These are phyloP conservation scores for Camellia lanceoleosa DNA, from an alignment of 148 eudicot genomes.

Conservation along the genomic window DNA sequence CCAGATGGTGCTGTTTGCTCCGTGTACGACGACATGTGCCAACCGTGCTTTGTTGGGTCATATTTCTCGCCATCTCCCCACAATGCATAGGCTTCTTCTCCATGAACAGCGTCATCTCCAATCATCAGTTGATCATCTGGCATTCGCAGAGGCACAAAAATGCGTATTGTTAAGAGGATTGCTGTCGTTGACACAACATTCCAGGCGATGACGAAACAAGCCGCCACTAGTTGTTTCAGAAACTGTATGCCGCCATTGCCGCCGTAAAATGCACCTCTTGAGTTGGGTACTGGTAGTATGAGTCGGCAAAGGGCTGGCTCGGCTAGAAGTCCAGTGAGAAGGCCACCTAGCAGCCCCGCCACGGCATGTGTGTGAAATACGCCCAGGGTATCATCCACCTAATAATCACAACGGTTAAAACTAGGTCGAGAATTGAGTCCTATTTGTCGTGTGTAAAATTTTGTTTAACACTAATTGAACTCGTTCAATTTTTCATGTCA, in stretches of 20 bases:
- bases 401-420: background rate
- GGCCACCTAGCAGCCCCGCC: conserved; percentile 40
- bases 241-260: conserved; percentile 26
- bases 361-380: conserved; percentile 41
- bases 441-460: too few relatives aligned
- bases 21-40: conserved; percentile 5
- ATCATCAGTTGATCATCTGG: conserved; percentile 35
- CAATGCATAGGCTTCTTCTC: conserved; percentile 45
- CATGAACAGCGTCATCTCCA: conserved; percentile 43
- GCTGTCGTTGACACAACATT: conserved; percentile 29
- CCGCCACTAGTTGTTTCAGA: conserved; percentile 35
- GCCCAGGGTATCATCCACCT: conserved; percentile 42
- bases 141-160: conserved; percentile 33
- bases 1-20: background rate
- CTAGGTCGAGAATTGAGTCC: too few relatives aligned
- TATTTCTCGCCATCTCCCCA: conserved; percentile 41
- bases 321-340: conserved; percentile 36
- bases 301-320: conserved; percentile 34
- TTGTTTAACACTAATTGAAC: too few relatives aligned
- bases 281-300: conserved; percentile 23
- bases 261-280: conserved; percentile 41
- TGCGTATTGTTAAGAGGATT: conserved; percentile 24
- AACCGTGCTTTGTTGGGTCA: conserved; percentile 28
- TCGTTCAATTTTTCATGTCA: too few relatives aligned
- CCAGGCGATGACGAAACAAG: conserved; percentile 35